Percentiles rank a stretch among this genome's conserved stretches.
These are phyloP conservation scores for Trypanosoma boissoni DNA, from an alignment of 208 protist species.

Conservation along the genomic window DNA sequence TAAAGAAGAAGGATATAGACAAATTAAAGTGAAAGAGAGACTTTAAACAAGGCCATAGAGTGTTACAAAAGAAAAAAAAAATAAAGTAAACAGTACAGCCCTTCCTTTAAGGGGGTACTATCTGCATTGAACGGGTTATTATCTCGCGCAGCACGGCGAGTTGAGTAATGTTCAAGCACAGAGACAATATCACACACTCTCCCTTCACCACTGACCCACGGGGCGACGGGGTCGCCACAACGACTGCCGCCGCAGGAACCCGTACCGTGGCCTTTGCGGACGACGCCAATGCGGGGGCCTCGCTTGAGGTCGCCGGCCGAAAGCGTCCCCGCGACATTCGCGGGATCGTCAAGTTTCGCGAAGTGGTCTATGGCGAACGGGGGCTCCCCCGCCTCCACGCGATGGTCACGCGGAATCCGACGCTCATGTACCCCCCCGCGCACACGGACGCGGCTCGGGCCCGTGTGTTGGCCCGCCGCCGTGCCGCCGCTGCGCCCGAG, in stretches of 20 bases:
- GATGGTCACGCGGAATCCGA: slow-evolving; percentile 65
- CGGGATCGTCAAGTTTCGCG: slow-evolving; percentile 58
- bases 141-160: too few relatives aligned
- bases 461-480: slow-evolving; percentile 17
- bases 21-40: too few relatives aligned
- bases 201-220: slow-evolving; percentile 43
- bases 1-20: too few relatives aligned
- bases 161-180: slow-evolving; percentile 56
- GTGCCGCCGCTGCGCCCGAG: too few relatives aligned
- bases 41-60: too few relatives aligned
- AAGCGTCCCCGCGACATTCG: slow-evolving; percentile 78
- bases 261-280: slow-evolving; percentile 11
- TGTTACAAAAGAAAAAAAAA: too few relatives aligned
- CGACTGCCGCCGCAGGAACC: too few relatives aligned
- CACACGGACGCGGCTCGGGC: slow-evolving; percentile 49
- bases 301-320: slow-evolving; percentile 22
- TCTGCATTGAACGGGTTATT: too few relatives aligned
- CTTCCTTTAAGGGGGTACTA: too few relatives aligned
- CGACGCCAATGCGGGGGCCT: neutral
- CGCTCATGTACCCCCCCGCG: slow-evolving; percentile 83
- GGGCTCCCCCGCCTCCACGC: slow-evolving; percentile 73
- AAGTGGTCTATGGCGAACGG: slow-evolving; percentile 68
- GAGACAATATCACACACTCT: slow-evolving; percentile 52
- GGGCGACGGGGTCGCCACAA: slow-evolving; percentile 27
- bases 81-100: too few relatives aligned